These are phyloP conservation scores for Penicillium sp. DNA, from an alignment of 2,329 filamentous ascomycete genomes.

Conservation along the genomic window DNA sequence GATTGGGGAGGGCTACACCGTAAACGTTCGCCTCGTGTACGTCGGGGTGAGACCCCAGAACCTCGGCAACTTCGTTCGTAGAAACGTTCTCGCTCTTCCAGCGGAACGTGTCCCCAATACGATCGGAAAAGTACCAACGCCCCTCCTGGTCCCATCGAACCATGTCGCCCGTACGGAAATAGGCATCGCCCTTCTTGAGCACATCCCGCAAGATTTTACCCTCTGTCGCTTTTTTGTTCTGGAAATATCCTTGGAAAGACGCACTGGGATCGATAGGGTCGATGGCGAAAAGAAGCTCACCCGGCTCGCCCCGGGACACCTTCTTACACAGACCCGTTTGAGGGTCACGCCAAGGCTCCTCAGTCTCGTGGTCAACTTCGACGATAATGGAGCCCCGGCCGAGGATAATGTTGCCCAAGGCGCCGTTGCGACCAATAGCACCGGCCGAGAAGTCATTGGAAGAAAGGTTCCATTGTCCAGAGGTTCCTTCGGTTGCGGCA, in stretches of 20 bases:
- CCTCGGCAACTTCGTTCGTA: conserved; percentile 73
- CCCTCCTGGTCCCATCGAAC: conserved; percentile 66
- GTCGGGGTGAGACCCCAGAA: conserved; percentile 59
- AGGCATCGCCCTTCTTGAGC: conserved; percentile 68
- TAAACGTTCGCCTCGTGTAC: conserved; percentile 81
- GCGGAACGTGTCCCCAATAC: conserved; percentile 50
- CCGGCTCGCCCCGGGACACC: conserved; percentile 56
- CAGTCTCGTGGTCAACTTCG: conserved; percentile 64
- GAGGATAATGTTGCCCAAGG: conserved; percentile 53
- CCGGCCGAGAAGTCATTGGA: conserved; percentile 68
- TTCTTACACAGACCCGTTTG: conserved; percentile 62
- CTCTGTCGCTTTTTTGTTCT: conserved; percentile 63
- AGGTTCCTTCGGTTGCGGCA: conserved; percentile 66
- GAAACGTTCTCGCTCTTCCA: conserved; percentile 76
- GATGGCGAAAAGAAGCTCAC: conserved; percentile 69
- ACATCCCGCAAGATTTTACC: conserved; percentile 70
- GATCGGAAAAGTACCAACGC: conserved; percentile 70
- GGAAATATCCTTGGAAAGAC: conserved; percentile 77
- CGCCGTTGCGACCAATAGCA: conserved; percentile 68
- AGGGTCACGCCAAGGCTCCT: conserved; percentile 61
- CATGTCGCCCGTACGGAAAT: conserved; percentile 80
- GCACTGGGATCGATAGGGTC: conserved; percentile 57
- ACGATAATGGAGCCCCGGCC: conserved; percentile 53
- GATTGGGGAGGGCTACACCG: conserved; percentile 69
- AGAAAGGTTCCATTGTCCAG: conserved; percentile 65